Evolutionary conservation across 2,329 filamentous ascomycete genomes (phyloP).

Genomic region (Talaromyces sp.): DNA sequence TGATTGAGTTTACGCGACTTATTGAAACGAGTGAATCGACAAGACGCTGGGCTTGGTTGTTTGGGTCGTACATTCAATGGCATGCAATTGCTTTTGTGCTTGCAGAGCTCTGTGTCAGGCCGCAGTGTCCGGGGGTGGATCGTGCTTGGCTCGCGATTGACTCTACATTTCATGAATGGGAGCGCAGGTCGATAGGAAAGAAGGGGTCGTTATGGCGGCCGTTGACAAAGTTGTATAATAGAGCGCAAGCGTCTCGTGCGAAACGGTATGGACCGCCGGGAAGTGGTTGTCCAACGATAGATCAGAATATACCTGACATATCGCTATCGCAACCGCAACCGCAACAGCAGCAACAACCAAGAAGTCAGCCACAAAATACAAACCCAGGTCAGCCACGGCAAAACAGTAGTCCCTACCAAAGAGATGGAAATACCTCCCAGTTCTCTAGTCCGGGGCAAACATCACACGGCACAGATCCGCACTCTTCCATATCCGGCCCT

Average conservation of each 20-base stretch:
- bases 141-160: slow-evolving; percentile 60
- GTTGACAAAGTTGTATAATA: slow-evolving; percentile 58
- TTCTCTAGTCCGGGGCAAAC: slow-evolving; percentile 6
- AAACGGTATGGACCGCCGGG: slow-evolving; percentile 19
- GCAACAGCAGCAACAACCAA: not conserved
- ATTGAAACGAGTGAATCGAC: slow-evolving; percentile 62
- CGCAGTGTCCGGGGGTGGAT: slow-evolving; percentile 56
- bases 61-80: slow-evolving; percentile 64
- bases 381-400: not conserved
- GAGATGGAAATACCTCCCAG: not conserved
- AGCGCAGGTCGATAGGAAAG: slow-evolving; percentile 36
- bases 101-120: slow-evolving; percentile 57
- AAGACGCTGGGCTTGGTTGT: slow-evolving; percentile 63
- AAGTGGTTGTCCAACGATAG: not conserved
- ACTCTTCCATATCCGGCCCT: not conserved
- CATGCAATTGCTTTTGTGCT: slow-evolving; percentile 61
- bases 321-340: not conserved
- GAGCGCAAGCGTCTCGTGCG: slow-evolving; percentile 54
- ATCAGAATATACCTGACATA: not conserved
- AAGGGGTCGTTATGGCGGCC: slow-evolving; percentile 63
- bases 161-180: slow-evolving; percentile 39
- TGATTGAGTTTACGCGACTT: slow-evolving; percentile 67
- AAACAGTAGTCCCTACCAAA: not conserved
- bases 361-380: not conserved
- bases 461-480: not conserved